Conservation (phyloP, 1,284 basidiomycete genomes). For the Cystobasidium pallidum region DNA sequence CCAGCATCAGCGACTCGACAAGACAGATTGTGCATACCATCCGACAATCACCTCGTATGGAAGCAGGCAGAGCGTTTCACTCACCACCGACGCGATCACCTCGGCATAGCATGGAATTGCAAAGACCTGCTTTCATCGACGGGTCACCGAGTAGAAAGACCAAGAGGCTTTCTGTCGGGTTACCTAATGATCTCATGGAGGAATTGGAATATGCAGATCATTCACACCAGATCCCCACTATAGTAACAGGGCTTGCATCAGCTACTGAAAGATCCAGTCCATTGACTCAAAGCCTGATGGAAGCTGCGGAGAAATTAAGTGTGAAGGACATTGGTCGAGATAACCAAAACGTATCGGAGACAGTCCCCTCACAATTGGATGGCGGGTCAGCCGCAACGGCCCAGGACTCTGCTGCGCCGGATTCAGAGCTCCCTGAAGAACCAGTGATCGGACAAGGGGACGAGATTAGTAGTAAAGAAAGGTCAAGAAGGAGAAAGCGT, state of each 20-base stretch:
- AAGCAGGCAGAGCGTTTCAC: conserved; percentile 17
- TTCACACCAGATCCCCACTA: neutral
- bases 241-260: neutral
- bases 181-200: conserved; percentile 39
- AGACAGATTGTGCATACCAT: conserved; percentile 44
- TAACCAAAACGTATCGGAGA: neutral
- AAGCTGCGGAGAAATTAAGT: neutral
- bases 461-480: conserved; percentile 52
- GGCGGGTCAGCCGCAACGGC: neutral
- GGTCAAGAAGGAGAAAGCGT: conserved; percentile 71
- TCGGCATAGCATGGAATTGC: conserved; percentile 27
- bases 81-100: conserved; percentile 34
- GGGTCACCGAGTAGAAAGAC: conserved; percentile 19
- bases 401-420: neutral
- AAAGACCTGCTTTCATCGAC: conserved; percentile 17
- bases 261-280: conserved; percentile 11
- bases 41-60: conserved; percentile 34
- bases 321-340: neutral
- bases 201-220: conserved; percentile 20
- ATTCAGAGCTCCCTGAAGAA: conserved; percentile 1
- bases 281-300: neutral
- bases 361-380: neutral
- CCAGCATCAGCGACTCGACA: conserved; percentile 56
- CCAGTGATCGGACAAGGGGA: neutral
- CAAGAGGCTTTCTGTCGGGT: conserved; percentile 1